Conservation (phyloP, 352 stramenopile genomes). For the Elongisporangium anandrum region DNA sequence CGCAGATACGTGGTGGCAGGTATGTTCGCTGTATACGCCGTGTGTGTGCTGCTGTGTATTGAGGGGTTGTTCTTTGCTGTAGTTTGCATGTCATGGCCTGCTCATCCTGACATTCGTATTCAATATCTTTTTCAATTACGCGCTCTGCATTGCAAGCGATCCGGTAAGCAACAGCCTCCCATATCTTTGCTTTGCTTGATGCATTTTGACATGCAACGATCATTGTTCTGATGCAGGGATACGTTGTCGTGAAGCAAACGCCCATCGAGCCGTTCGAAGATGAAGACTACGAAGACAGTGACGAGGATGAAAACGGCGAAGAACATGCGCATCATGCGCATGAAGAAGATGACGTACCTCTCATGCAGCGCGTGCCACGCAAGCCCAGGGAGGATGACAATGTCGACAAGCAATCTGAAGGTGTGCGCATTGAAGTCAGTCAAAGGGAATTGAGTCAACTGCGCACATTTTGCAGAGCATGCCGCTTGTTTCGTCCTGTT, state of each 20-base stretch:
- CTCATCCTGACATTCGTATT: constrained; percentile 20
- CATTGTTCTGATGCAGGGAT: constrained; percentile 1
- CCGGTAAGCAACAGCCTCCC: constrained; percentile 18
- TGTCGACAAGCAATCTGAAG: neutral
- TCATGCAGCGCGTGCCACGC: neutral
- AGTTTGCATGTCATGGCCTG: constrained; percentile 25
- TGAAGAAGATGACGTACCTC: neutral
- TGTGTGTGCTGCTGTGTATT: neutral
- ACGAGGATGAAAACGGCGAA: constrained; percentile 11
- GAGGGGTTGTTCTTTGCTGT: neutral
- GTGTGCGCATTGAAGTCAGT: neutral
- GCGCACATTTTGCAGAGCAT: constrained; percentile 45
- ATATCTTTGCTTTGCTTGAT: neutral
- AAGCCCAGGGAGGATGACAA: neutral
- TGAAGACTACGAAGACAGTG: constrained; percentile 7
- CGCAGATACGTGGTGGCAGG: constrained; percentile 28
- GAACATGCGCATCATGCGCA: neutral
- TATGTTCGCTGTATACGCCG: neutral
- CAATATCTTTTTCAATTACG: constrained; percentile 80
- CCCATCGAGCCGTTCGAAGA: constrained; percentile 4
- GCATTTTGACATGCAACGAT: neutral
- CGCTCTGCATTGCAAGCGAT: constrained; percentile 53
- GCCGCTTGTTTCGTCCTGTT: constrained; percentile 40
- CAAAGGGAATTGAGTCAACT: neutral
- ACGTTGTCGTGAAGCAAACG: neutral